Evolutionary conservation across 805 yeast genomes (phyloP).

Genomic region (Yarrowia sp.): DNA sequence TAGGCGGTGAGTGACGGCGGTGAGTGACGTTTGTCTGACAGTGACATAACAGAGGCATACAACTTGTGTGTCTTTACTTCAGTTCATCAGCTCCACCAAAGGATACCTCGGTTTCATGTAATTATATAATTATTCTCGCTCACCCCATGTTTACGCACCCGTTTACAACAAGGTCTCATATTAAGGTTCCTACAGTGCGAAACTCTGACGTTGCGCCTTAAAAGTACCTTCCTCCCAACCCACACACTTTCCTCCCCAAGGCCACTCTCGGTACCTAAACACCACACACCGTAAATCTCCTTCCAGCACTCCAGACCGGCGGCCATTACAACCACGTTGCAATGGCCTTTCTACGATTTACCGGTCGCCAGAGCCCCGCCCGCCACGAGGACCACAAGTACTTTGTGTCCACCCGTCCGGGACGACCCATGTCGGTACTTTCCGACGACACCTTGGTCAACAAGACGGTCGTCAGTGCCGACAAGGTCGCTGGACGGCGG

Average conservation of each 20-base stretch:
- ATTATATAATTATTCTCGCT: no score
- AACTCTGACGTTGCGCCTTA: slow-evolving; percentile 23
- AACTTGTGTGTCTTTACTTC: no score
- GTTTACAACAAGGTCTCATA: not conserved
- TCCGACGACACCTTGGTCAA: slow-evolving; percentile 21
- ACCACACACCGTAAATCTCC: not conserved
- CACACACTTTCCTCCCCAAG: not conserved
- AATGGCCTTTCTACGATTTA: slow-evolving; percentile 25
- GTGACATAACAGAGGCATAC: no score
- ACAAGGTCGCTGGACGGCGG: slow-evolving; percentile 27
- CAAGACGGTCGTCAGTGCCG: slow-evolving; percentile 21
- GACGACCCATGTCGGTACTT: slow-evolving; percentile 14
- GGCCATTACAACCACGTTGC: slow-evolving; percentile 1
- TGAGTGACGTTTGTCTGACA: not conserved
- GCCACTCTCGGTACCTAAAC: slow-evolving; percentile 1
- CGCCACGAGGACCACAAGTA: slow-evolving; percentile 25
- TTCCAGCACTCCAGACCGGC: slow-evolving; percentile 24
- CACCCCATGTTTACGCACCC: not conserved
- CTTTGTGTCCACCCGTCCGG: slow-evolving; percentile 26
- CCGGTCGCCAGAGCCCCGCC: slow-evolving; percentile 27
- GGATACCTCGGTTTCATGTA: no score
- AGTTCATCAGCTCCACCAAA: no score
- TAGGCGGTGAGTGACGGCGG: no score
- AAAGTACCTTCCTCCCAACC: slow-evolving; percentile 23
- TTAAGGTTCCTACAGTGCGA: slow-evolving; percentile 18